Base-by-base conservation (phyloP, 164 flowering plant genomes). In the Tinospora cordifolia region DNA sequence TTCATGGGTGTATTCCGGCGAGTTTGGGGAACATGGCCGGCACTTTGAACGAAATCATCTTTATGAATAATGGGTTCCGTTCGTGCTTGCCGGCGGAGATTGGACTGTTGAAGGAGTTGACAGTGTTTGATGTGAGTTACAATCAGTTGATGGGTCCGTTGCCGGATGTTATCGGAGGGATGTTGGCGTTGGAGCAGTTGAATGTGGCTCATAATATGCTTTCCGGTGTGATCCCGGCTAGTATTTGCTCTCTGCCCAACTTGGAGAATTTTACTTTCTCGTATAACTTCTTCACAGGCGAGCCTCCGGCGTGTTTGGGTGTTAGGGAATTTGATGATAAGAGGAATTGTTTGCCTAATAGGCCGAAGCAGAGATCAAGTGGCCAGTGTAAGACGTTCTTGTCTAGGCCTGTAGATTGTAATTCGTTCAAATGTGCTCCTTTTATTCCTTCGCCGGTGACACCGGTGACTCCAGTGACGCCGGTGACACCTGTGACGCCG, bases 191-290 rank as follows among this genome's bases (percentile, higher is more conserved):
- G 74, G 94, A 90, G 81, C 90, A 90, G 83, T 76, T 91, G 38
- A 87, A 93, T 81, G 96, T 93, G 76, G 98, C 95, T 1, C 91
- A 87, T 72, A 93, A 93, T 67, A 63, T 80, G 84, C 75, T 93
- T 0, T 75, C 90, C 0, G 98, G 98, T 21, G 72, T 1, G 39
- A 87, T 93, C 63, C 98, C 95, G 11, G 69, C 68, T 38, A 80
- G 87, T 64, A 81, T 93, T 19, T 93, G 98, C 75, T n/a, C n/a
- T 75, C 69, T 93, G 38, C 92, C 90, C 5, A 81, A 75, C 0
- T 74, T 90, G 76, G 72, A 83, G 81, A 93, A 90, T 66, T 93
- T 91, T 63, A 87, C 97, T 0, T 87, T 21, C 72, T 84, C 92
- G 4, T 84, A 88, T 70, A 93, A 93, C 71, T 93, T 83, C 86